Base-by-base conservation (phyloP, 2,329 filamentous ascomycete species). In the Ceratocystis ficicola region DNA sequence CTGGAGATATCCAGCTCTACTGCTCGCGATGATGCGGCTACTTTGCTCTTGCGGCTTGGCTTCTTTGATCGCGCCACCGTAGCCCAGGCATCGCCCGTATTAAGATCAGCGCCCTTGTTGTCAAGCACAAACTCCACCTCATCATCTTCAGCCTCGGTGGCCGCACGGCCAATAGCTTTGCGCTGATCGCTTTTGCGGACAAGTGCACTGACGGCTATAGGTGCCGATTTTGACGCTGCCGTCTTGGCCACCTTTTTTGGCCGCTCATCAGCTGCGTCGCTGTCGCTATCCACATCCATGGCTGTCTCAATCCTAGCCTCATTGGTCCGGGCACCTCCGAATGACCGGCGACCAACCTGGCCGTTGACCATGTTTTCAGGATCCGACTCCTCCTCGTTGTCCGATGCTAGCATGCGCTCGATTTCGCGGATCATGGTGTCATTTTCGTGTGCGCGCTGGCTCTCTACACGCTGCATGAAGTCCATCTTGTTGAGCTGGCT, bases 391-490 rank as follows among this genome's bases (percentile, higher is more conserved):
- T 77, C 78, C 69, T 79, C 79, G n/a, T 77, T 77, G 22, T 83
- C 79, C 4, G 84, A 86, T 32, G 86, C 85, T 52, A 96, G 78
- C 61, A 93, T 88, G 66, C 84, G 83, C 62, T 86, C 82, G 62
- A 96, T 83, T 70, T 85, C 80, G 52, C 79, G 81, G 12, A 90
- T 77, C 66, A 90, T 83, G 66, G 89, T 87, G 71, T 96, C 89
- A 70, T 97, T 96, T 66, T 85, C 83, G 69, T 87, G 84, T 74
- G 87, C 91, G 71, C 85, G 85, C 46, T 85, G 81, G 32, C 87
- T 88, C 72, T 96, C 92, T 1, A 91, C 90, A 70, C 87, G 90
- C 71, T 87, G 85, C 94, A 99, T 97, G 74, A 99, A 99, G 68
- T 90, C 89, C 87, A 99, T 90, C 63, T 83, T 82, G 75, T 89